Conservation (phyloP, 73 alveolate species). For the Stentor roeselii region DNA sequence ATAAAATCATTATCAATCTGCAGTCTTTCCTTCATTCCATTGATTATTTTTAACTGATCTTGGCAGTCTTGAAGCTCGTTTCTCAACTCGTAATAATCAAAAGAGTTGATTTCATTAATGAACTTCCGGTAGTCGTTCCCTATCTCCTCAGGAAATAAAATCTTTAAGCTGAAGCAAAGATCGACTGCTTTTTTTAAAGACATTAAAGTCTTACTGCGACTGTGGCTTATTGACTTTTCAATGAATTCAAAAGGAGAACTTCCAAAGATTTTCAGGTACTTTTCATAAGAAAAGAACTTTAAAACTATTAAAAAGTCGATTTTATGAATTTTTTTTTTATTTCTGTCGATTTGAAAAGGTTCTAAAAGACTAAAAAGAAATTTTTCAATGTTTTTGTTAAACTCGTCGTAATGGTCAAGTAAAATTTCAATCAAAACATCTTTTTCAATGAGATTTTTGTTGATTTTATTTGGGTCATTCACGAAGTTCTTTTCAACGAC, state of each 20-base stretch:
- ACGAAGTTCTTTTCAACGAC: neutral
- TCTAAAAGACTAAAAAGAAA: neutral
- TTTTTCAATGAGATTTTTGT: neutral
- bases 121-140: no score
- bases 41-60: no score
- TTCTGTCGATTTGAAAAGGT: neutral
- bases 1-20: no score
- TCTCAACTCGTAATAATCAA: no score
- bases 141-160: neutral
- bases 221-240: neutral
- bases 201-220: neutral
- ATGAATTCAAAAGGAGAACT: neutral
- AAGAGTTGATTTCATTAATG: no score
- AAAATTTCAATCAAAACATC: neutral
- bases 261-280: neutral
- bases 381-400: neutral
- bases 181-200: neutral
- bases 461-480: slow-evolving; percentile 11
- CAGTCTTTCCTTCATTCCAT: no score
- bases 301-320: neutral
- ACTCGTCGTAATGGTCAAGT: neutral
- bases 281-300: neutral
- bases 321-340: neutral
- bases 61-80: no score
- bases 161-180: neutral